Evolutionary conservation across 2,329 filamentous ascomycete species (phyloP), one percentile per base, ranked within the genome.

Genomic region (Penicillium nordicum): DNA sequence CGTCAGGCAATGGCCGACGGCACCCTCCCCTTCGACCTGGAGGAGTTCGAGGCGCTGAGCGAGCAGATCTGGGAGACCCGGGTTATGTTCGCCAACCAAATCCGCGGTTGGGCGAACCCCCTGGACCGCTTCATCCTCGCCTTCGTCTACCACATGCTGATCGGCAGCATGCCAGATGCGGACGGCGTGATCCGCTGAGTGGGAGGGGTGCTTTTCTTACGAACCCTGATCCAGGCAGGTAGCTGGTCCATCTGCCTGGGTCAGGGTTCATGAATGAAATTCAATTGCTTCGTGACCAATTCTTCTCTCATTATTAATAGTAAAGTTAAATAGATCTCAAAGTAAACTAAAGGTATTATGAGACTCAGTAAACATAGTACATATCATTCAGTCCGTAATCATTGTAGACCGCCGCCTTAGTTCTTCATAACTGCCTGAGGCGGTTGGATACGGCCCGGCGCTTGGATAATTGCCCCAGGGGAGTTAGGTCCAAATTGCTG

Each of bases 351-450:
- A 12, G 21, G 30, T 46, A 46, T 46, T 14, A n/a, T n/a, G 14
- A 1, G 1, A 25, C 10, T 14, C 8, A 46, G 9, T n/a, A 34
- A 10, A n/a, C 30, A 14, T 1, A 10, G 2, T 21, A 10, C 18
- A 23, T 34, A 8, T 36, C 29, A 14, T 2, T 34, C 5, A 3
- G 5, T 25, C 14, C 44, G 12, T 8, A 8, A 16, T 7, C 3
- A 25, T n/a, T 23, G 8, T 11, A 34, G 11, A 32, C 10, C 7
- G 2, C 7, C 30, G 7, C 21, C 18, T 9, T 29, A 53, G 30
- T 54, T 54, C 37, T 50, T 50, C 51, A 36, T 29, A 5, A 50
- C 45, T 3, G 51, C 37, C 44, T 54, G 8, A 0, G 51, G 51
- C 0, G 44, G 36, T 4, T 50, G n/a, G 11, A 54, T 11, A 0